Evolutionary conservation across 441 rosid genomes (phyloP).

Genomic region (Theobroma grandiflorum): DNA sequence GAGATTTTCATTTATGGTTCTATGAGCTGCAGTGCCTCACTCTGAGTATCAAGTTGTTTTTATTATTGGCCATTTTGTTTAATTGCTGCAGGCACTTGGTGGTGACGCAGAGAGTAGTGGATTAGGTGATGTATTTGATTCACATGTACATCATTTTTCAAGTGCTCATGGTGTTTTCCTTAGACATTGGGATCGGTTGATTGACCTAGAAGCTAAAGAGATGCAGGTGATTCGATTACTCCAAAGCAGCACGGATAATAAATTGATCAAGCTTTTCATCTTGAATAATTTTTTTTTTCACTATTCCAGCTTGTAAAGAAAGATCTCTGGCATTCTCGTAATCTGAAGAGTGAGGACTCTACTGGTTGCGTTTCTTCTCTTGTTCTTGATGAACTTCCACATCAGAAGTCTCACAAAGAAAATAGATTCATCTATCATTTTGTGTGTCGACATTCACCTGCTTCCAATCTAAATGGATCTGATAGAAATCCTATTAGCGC

Average conservation of each 20-base stretch:
- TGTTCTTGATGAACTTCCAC: slow-evolving; percentile 77
- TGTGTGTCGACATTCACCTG: slow-evolving; percentile 56
- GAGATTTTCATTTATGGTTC: slow-evolving; percentile 5
- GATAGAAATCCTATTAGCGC: slow-evolving; percentile 45
- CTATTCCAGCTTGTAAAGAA: slow-evolving; percentile 69
- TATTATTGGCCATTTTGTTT: slow-evolving; percentile 25
- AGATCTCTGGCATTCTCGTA: slow-evolving; percentile 62
- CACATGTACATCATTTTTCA: slow-evolving; percentile 76
- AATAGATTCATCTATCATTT: slow-evolving; percentile 75
- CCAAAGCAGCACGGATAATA: slow-evolving; percentile 21
- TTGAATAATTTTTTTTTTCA: slow-evolving; percentile 26
- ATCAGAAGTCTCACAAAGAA: slow-evolving; percentile 56
- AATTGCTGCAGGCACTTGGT: slow-evolving; percentile 82
- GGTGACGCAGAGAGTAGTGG: slow-evolving; percentile 88
- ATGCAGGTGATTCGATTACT: slow-evolving; percentile 63
- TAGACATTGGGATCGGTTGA: slow-evolving; percentile 80
- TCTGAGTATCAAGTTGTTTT: slow-evolving; percentile 16
- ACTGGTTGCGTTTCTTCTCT: slow-evolving; percentile 70
- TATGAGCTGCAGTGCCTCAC: background rate
- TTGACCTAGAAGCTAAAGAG: slow-evolving; percentile 94
- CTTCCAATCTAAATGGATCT: slow-evolving; percentile 40
- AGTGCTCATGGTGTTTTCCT: slow-evolving; percentile 68
- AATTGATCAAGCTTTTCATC: slow-evolving; percentile 23
- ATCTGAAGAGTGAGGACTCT: slow-evolving; percentile 47
- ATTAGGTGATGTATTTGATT: slow-evolving; percentile 78